Conservation (phyloP, 306 rosid genomes). For the Lablab purpureus region DNA sequence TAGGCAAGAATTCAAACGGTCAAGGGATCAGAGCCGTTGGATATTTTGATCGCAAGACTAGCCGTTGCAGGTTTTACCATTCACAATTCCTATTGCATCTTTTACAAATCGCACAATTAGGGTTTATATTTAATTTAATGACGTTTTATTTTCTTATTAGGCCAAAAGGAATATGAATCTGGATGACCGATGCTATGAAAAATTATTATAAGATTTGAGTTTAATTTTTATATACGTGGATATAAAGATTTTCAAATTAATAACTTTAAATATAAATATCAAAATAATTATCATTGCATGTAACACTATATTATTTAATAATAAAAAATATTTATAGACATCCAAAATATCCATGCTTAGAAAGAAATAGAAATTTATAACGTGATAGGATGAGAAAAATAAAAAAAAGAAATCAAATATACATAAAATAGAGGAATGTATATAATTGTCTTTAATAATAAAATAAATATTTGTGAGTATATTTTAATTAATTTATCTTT, state of each 20-base stretch:
- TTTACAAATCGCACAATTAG: too few species aligned
- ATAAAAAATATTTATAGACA: neutral
- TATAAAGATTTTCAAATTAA: neutral
- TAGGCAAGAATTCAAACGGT: conserved; percentile 44
- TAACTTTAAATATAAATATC: neutral
- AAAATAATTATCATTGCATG: neutral
- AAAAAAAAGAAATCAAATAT: too few species aligned
- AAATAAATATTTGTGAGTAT: neutral
- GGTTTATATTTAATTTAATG: neutral
- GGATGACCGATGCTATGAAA: too few species aligned
- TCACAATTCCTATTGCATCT: too few species aligned
- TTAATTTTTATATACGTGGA: neutral
- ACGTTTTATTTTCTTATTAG: neutral
- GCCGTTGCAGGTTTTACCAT: conserved; percentile 47
- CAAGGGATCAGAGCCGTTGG: conserved; percentile 55
- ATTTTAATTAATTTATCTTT: neutral
- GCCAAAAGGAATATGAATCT: neutral
- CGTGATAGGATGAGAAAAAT: too few species aligned
- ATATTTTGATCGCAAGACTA: conserved; percentile 29
- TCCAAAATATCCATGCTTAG: too few species aligned
- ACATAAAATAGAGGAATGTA: too few species aligned
- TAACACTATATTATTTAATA: neutral
- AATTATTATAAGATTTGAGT: too few species aligned
- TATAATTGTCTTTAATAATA: too few species aligned
- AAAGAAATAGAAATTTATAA: too few species aligned